Evolutionary conservation across 257 asterid species (phyloP), one percentile per base, ranked within the genome.

Genomic region (Solanum megistacrolobum): DNA sequence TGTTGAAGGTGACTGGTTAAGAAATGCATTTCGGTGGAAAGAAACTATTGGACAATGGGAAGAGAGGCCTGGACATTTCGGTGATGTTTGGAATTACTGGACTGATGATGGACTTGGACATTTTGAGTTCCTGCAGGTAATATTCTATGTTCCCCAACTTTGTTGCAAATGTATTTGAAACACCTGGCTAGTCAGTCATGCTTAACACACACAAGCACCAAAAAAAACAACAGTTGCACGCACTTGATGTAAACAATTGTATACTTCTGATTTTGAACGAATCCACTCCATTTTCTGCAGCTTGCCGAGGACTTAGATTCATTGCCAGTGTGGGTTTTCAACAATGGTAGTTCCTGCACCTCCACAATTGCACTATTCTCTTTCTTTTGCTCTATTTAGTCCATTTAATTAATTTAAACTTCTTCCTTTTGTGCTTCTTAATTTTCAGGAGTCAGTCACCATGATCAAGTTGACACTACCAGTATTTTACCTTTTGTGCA

Each of bases 51-150:
- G 99, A 34, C 94, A 97, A 3, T 96, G 99, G 99, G 96, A 97
- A 89, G 98, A 94, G 94, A 94, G 99, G 89, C 95, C 98, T 0
- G 99, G 99, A 36, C 99, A 97, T 91, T 97, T 94, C 72, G 99
- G 99, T 55, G 99, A 97, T 27, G 99, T 97, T 83, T 97, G 99
- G 99, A 84, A 89, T 85, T 97, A 97, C 90, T 97, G 99, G 99
- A 97, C 99, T 41, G 99, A 97, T 90, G 99, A 95, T 86, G 99
- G 99, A 18, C 88, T 96, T 38, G 99, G 99, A 27, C 98, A 96
- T 90, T 91, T 92, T 82, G 99, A 97, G 90, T 96, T 96, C 93
- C 93, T 97, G 88, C 99, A 93, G 96, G 99, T 93, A 88, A 55
- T 46, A 29, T 86, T 68, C 62, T n/a, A 75, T 34, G 36, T 75